Evolutionary conservation across 2,329 filamentous ascomycete genomes (phyloP).

Genomic region (Xenoacremonium recifei): DNA sequence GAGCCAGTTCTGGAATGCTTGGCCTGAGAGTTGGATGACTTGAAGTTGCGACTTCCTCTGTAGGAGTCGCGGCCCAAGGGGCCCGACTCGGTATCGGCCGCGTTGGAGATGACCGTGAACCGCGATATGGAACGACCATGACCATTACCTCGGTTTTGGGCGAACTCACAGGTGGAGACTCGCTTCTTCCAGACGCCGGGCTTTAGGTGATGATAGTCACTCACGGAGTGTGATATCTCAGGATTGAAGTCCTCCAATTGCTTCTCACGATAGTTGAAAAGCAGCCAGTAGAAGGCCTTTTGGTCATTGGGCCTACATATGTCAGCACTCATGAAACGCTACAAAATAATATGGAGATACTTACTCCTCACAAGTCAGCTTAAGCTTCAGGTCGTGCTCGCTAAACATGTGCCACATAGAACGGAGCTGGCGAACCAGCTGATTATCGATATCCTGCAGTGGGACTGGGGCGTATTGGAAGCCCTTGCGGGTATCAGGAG

Average conservation of each 20-base stretch:
- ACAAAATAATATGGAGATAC: constrained; percentile 27
- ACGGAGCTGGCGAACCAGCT: constrained; percentile 80
- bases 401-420: constrained; percentile 88
- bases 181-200: constrained; percentile 58
- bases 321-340: constrained; percentile 21
- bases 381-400: constrained; percentile 67
- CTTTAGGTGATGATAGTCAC: constrained; percentile 83
- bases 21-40: constrained; percentile 43
- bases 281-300: constrained; percentile 86
- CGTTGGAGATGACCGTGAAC: constrained; percentile 65
- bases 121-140: constrained; percentile 55
- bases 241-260: constrained; percentile 85
- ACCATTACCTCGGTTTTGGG: constrained; percentile 42
- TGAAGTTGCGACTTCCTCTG: constrained; percentile 59
- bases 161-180: constrained; percentile 61
- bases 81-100: constrained; percentile 49
- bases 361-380: constrained; percentile 65
- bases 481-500: constrained; percentile 59
- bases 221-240: constrained; percentile 78
- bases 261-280: constrained; percentile 78
- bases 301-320: constrained; percentile 75
- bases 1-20: constrained; percentile 68
- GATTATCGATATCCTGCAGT: constrained; percentile 70
- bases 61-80: constrained; percentile 80
- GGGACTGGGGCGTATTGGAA: constrained; percentile 57